These are phyloP conservation scores for Alternaria dauci DNA, from an alignment of 2,329 filamentous ascomycete species.

Conservation along the genomic window DNA sequence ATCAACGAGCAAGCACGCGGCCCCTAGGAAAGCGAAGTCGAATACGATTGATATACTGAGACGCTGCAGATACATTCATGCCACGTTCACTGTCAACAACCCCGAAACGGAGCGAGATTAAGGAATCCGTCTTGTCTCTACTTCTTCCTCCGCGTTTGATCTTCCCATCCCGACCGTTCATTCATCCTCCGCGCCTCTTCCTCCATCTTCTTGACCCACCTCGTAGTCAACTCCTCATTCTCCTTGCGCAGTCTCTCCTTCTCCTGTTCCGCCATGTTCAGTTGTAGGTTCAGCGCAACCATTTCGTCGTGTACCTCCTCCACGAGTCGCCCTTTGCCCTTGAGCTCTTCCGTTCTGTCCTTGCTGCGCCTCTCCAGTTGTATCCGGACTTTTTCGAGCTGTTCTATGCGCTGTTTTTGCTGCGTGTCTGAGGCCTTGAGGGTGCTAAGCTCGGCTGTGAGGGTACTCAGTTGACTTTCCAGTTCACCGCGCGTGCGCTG, in stretches of 20 bases:
- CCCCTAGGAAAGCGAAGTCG: background rate
- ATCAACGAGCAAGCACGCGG: slow-evolving; percentile 22
- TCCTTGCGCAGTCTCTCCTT: slow-evolving; percentile 77
- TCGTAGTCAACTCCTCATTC: slow-evolving; percentile 86
- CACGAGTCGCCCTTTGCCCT: slow-evolving; percentile 82
- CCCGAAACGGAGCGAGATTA: background rate
- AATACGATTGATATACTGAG: background rate
- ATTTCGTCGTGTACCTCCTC: slow-evolving; percentile 94
- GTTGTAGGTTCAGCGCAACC: slow-evolving; percentile 83
- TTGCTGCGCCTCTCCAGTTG: slow-evolving; percentile 71
- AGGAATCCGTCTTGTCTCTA: background rate
- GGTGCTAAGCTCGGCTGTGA: slow-evolving; percentile 70
- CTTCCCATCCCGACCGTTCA: slow-evolving; percentile 39
- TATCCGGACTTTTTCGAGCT: slow-evolving; percentile 69
- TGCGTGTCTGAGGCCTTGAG: slow-evolving; percentile 67
- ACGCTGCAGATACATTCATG: background rate
- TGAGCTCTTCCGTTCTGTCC: slow-evolving; percentile 86
- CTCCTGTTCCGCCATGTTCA: slow-evolving; percentile 84
- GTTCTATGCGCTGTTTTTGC: slow-evolving; percentile 69
- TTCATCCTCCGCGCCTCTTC: slow-evolving; percentile 92
- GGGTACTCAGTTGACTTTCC: slow-evolving; percentile 68
- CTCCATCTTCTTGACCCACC: slow-evolving; percentile 90
- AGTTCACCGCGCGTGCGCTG: slow-evolving; percentile 76
- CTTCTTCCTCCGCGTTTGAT: slow-evolving; percentile 28
- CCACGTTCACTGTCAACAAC: background rate